These are phyloP conservation scores for Dimocarpus longan DNA, from an alignment of 345 rosid genomes.

Conservation along the genomic window DNA sequence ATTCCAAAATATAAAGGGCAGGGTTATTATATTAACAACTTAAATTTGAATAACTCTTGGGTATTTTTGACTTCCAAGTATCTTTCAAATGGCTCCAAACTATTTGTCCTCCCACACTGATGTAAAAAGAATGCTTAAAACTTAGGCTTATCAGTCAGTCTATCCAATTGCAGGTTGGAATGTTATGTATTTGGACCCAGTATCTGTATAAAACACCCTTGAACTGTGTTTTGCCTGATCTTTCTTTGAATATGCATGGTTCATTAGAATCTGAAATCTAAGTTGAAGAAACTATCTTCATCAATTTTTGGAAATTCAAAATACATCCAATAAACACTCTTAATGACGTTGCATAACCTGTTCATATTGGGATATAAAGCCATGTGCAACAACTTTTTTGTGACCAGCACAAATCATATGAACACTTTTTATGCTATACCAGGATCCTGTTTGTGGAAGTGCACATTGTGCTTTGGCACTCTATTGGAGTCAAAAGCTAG, in stretches of 20 bases:
- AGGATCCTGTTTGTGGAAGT: constrained; percentile 87
- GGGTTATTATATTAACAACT: too few species aligned
- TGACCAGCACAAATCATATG: neutral
- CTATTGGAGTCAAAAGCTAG: constrained; percentile 71
- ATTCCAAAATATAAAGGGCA: too few species aligned
- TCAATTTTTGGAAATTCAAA: too few species aligned
- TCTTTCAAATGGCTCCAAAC: neutral
- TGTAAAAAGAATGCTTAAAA: neutral
- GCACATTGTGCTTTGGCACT: constrained; percentile 75
- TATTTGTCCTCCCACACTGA: neutral
- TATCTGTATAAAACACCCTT: neutral
- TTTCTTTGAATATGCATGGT: neutral
- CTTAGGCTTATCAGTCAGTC: neutral
- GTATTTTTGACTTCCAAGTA: too few species aligned
- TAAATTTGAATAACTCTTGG: too few species aligned
- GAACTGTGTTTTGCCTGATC: neutral
- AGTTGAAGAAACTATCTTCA: neutral
- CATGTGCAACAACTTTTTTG: neutral
- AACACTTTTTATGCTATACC: constrained; percentile 4
- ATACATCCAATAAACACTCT: neutral
- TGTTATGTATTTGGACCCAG: too few species aligned
- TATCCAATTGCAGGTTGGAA: too few species aligned
- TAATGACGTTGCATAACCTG: neutral
- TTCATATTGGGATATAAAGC: neutral
- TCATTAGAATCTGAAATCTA: neutral